Evolutionary conservation across 106 monocot genomes (phyloP).

Genomic region (Amphibolis antarctica): DNA sequence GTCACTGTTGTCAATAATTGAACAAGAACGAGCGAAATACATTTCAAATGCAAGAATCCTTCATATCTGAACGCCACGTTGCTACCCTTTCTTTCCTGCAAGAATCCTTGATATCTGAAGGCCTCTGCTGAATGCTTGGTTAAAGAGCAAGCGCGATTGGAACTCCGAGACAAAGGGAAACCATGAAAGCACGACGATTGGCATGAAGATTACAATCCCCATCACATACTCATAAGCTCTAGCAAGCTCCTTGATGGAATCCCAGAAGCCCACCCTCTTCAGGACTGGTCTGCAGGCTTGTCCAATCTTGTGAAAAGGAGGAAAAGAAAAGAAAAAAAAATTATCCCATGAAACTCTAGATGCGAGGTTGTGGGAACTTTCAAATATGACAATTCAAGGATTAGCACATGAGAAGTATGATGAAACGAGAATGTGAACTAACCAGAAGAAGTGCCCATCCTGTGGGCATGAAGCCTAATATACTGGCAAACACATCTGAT

Average conservation of each 20-base stretch:
- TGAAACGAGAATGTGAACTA: constrained; percentile 7
- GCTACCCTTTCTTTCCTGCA: constrained; percentile 40
- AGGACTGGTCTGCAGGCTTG: constrained; percentile 40
- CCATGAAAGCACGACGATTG: constrained; percentile 74
- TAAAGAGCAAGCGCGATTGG: constrained; percentile 85
- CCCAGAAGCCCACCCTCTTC: constrained; percentile 58
- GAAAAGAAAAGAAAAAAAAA: neutral
- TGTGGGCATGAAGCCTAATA: constrained; percentile 87
- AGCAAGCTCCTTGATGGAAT: constrained; percentile 81
- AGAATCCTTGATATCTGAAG: constrained; percentile 92
- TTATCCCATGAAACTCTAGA: neutral
- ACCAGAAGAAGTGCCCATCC: constrained; percentile 81
- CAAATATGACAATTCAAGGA: too few relatives aligned
- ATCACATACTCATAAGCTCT: constrained; percentile 84
- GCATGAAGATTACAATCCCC: constrained; percentile 61
- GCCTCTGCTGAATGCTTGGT: constrained; percentile 90
- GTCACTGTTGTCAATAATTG: too few relatives aligned
- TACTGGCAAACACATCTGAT: constrained; percentile 61
- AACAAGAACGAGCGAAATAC: too few relatives aligned
- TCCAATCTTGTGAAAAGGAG: constrained; percentile 65
- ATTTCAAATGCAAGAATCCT: too few relatives aligned
- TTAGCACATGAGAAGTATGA: neutral
- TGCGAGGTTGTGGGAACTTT: neutral
- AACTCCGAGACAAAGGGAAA: constrained; percentile 95
- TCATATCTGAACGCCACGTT: neutral